Conservation (phyloP, 352 stramenopile genomes). For the Pythium scleroteichum region DNA sequence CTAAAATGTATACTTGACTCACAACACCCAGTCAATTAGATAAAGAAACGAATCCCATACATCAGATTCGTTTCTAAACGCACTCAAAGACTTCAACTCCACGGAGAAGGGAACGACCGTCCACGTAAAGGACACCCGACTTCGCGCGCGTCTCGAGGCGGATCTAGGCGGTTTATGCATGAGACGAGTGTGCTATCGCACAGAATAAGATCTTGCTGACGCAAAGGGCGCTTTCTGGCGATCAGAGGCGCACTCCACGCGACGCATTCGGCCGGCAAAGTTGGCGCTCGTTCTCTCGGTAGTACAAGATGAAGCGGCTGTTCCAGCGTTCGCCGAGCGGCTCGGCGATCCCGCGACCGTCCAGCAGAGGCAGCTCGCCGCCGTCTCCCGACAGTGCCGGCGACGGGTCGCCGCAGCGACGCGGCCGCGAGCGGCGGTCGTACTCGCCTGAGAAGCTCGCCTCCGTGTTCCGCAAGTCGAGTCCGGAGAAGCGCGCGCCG, state of each 20-base stretch:
- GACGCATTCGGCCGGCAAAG: neutral
- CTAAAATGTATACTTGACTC: neutral
- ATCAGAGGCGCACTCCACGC: neutral
- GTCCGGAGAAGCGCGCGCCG: constrained; percentile 19
- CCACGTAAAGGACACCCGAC: constrained; percentile 1
- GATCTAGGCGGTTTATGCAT: neutral
- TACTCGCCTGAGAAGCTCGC: constrained; percentile 29
- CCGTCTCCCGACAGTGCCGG: constrained; percentile 14
- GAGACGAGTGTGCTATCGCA: too few relatives aligned
- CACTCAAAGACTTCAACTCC: constrained; percentile 28
- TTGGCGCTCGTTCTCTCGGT: neutral
- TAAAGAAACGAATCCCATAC: too few relatives aligned
- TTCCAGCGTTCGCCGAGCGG: constrained; percentile 44
- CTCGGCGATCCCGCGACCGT: constrained; percentile 14
- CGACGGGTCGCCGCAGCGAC: constrained; percentile 16
- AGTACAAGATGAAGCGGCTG: constrained; percentile 47
- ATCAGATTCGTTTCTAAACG: constrained; percentile 6
- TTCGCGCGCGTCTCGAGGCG: neutral
- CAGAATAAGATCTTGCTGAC: neutral
- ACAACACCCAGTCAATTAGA: too few relatives aligned
- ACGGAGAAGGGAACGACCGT: neutral
- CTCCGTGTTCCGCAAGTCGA: constrained; percentile 17
- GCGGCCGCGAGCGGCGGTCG: constrained; percentile 19
- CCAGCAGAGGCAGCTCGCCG: constrained; percentile 16
- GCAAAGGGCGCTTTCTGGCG: neutral